phyloP scores from a whole-genome alignment of 805 yeast species.

The Metschnikowia dekortorum region DNA sequence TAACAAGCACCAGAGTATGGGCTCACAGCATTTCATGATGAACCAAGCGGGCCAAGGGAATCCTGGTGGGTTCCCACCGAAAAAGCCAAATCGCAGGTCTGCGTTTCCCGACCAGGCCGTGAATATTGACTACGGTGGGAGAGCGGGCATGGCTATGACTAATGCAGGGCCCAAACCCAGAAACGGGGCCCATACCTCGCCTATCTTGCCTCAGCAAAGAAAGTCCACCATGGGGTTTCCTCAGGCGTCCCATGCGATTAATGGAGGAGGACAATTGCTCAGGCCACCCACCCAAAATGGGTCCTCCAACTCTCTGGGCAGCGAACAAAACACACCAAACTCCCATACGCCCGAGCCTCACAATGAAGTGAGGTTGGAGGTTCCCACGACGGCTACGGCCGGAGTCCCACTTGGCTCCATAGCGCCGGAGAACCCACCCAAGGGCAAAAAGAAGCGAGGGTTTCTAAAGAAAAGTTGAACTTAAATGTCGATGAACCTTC shows the following conservation, averaged over 20 bases:
- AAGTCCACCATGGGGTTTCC: conserved; percentile 7
- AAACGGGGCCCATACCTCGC: conserved; percentile 15
- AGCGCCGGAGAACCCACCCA: conserved; percentile 16
- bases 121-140: conserved; percentile 41
- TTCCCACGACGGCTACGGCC: conserved; percentile 9
- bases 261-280: conserved; percentile 5
- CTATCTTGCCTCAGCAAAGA: conserved; percentile 15
- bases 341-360: conserved; percentile 18
- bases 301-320: conserved; percentile 18
- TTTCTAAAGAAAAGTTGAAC: conserved; percentile 16
- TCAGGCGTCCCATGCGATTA: background rate
- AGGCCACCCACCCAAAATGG: conserved; percentile 8
- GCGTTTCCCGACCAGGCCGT: conserved; percentile 30
- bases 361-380: conserved; percentile 17
- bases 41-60: conserved; percentile 5
- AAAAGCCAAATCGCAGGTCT: conserved; percentile 34
- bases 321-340: conserved; percentile 23
- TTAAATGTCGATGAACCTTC: background rate
- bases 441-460: conserved; percentile 28
- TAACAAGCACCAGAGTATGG: conserved; percentile 2
- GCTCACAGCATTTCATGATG: conserved; percentile 7
- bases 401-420: conserved; percentile 31
- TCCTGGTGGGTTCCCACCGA: conserved; percentile 17
- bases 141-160: conserved; percentile 46
- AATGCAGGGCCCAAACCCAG: conserved; percentile 11